Percentiles rank a stretch among this genome's conserved stretches.
Conservation (phyloP, 1,284 basidiomycete genomes). For the Marasmius fiardii region DNA sequence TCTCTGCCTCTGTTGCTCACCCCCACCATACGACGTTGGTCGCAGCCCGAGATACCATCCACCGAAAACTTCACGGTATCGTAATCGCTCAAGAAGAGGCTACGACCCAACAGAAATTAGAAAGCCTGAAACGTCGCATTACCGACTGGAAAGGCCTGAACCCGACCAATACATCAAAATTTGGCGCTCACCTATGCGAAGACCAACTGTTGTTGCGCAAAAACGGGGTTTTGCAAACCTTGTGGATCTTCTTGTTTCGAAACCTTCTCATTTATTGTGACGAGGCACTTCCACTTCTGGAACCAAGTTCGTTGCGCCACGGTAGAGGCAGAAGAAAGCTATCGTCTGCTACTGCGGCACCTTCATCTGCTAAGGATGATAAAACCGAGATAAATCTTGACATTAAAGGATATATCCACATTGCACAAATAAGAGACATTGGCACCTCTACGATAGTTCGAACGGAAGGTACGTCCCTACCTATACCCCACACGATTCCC, state of each 20-base stretch:
- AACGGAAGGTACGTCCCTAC: conserved; percentile 3
- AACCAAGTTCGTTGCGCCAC: conserved; percentile 1
- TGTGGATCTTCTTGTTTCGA: conserved; percentile 12
- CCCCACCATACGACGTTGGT: conserved; percentile 4
- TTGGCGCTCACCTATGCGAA: conserved; percentile 3
- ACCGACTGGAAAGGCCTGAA: conserved; percentile 10
- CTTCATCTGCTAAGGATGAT: not conserved
- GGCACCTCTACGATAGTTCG: not conserved
- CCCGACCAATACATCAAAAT: not conserved
- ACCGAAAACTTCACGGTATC: conserved; percentile 1
- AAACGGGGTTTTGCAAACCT: conserved; percentile 8
- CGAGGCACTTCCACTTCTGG: conserved; percentile 7
- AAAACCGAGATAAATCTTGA: not conserved
- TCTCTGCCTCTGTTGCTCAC: not conserved
- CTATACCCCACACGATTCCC: not conserved
- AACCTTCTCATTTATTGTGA: conserved; percentile 11
- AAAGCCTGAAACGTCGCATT: conserved; percentile 6
- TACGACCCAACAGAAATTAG: conserved; percentile 3
- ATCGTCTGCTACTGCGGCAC: not conserved
- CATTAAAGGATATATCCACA: conserved; percentile 7
- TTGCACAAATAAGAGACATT: not conserved
- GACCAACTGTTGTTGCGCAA: conserved; percentile 7
- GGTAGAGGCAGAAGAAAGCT: conserved; percentile 8
- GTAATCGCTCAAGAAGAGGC: conserved; percentile 5
- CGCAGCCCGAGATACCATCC: not conserved